Percentiles rank a stretch among this genome's conserved stretches.
These are phyloP conservation scores for Ceratocystis cacaofunesta DNA, from an alignment of 2,329 filamentous ascomycete species.

Conservation along the genomic window DNA sequence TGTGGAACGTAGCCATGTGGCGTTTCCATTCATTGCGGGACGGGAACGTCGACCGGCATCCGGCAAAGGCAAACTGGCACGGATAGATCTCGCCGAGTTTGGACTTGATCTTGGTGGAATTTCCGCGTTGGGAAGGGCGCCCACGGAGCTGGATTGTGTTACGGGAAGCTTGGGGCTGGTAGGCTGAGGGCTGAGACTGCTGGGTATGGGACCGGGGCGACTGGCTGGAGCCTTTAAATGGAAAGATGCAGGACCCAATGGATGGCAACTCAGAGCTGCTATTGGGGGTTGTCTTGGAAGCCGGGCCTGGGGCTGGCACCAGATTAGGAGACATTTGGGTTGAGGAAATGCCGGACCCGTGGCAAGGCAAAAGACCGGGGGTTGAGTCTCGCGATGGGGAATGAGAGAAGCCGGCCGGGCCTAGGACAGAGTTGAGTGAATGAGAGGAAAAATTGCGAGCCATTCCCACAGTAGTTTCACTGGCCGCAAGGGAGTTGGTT, in stretches of 20 bases:
- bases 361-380: not conserved
- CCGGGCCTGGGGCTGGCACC: not conserved
- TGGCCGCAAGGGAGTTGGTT: not conserved
- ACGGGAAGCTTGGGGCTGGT: not conserved
- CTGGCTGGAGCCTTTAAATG: not conserved
- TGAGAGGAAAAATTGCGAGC: not conserved
- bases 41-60: conserved; percentile 56
- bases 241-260: not conserved
- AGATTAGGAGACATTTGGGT: not conserved
- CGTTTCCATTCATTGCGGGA: conserved; percentile 95
- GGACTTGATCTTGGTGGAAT: not conserved
- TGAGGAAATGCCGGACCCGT: not conserved
- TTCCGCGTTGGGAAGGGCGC: too few relatives aligned
- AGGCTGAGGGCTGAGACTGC: not conserved
- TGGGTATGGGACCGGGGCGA: not conserved
- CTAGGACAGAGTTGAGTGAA: not conserved
- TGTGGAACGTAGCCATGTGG: conserved; percentile 67
- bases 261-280: not conserved
- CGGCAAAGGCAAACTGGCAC: conserved; percentile 67
- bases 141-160: too few relatives aligned
- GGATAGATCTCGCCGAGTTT: not conserved
- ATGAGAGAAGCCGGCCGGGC: not conserved
- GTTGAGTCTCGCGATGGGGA: not conserved
- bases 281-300: not conserved
- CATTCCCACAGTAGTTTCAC: not conserved